phyloP scores from a whole-genome alignment of 2,329 filamentous ascomycete species.

The Coniochaeta pulveracea region DNA sequence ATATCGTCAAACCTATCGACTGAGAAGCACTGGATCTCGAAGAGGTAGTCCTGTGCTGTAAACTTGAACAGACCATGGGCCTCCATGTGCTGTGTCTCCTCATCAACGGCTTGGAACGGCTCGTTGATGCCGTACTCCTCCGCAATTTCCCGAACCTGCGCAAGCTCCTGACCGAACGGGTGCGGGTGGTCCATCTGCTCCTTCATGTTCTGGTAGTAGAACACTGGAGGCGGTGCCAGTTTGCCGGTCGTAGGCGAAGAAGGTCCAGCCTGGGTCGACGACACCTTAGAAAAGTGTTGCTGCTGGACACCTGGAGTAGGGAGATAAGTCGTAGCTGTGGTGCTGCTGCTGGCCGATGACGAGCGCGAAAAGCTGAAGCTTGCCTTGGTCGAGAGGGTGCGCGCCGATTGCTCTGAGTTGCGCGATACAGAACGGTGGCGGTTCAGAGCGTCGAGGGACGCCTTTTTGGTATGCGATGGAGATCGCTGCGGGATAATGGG shows the following conservation, averaged over 20 bases:
- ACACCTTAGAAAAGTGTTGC: slow-evolving; percentile 15
- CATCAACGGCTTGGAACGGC: slow-evolving; percentile 46
- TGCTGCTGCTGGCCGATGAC: slow-evolving; percentile 41
- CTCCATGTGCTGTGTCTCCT: slow-evolving; percentile 63
- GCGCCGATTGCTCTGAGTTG: slow-evolving; percentile 40
- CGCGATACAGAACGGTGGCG: slow-evolving; percentile 30
- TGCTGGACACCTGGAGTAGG: slow-evolving; percentile 14
- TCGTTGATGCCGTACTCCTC: slow-evolving; percentile 66
- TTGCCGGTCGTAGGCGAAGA: slow-evolving; percentile 13
- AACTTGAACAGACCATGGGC: slow-evolving; percentile 62
- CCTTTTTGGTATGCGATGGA: slow-evolving; percentile 77
- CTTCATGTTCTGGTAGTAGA: slow-evolving; percentile 26
- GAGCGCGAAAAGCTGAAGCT: slow-evolving; percentile 46
- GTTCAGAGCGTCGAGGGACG: slow-evolving; percentile 57
- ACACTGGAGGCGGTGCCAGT: slow-evolving; percentile 19
- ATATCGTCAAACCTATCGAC: too few species aligned
- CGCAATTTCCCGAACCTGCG: slow-evolving; percentile 83
- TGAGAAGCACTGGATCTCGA: slow-evolving; percentile 70
- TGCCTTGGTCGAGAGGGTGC: slow-evolving; percentile 42
- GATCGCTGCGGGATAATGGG: slow-evolving; percentile 69
- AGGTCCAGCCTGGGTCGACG: slow-evolving; percentile 15
- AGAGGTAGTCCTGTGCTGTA: slow-evolving; percentile 71
- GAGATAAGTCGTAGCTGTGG: slow-evolving; percentile 26
- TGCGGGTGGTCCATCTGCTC: slow-evolving; percentile 35
- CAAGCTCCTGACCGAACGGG: slow-evolving; percentile 83